phyloP scores from a whole-genome alignment of 306 rosid species.

The Glycine tomentella region DNA sequence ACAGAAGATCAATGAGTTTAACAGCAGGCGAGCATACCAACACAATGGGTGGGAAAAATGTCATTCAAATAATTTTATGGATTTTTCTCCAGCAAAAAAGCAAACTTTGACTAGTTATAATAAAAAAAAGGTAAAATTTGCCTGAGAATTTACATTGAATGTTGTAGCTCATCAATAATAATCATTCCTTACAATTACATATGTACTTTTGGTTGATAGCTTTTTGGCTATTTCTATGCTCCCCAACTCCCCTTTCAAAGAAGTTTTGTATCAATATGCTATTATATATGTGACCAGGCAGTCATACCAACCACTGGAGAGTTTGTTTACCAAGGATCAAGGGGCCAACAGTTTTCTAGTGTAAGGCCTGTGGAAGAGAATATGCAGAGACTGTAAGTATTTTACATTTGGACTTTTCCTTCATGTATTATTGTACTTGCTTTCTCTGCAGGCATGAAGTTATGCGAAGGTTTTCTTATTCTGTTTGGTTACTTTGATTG shows the following conservation, averaged over 20 bases:
- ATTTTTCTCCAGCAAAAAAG: constrained; percentile 58
- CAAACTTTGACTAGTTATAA: constrained; percentile 47
- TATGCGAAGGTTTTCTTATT: background rate
- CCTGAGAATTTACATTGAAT: constrained; percentile 17
- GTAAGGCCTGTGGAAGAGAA: constrained; percentile 59
- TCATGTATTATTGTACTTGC: constrained; percentile 15
- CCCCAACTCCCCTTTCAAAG: constrained; percentile 27
- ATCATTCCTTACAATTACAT: constrained; percentile 22
- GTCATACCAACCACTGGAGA: constrained; percentile 56
- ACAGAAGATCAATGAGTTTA: constrained; percentile 66
- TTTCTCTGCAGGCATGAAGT: constrained; percentile 8
- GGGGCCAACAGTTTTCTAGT: constrained; percentile 59
- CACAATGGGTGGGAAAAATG: constrained; percentile 55
- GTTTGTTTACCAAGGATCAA: constrained; percentile 48
- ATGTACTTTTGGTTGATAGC: constrained; percentile 14
- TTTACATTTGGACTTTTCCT: constrained; percentile 15
- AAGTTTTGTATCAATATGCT: constrained; percentile 33
- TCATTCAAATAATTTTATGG: constrained; percentile 56
- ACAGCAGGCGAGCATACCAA: constrained; percentile 55
- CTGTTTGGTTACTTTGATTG: constrained; percentile 2
- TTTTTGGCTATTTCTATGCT: constrained; percentile 4
- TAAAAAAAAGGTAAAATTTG: constrained; percentile 58
- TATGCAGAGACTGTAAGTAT: constrained; percentile 62
- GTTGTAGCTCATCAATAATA: constrained; percentile 9
- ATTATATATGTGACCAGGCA: constrained; percentile 56